phyloP scores from a whole-genome alignment of 2,329 filamentous ascomycete species.

The Metarhizium anisopliae region DNA sequence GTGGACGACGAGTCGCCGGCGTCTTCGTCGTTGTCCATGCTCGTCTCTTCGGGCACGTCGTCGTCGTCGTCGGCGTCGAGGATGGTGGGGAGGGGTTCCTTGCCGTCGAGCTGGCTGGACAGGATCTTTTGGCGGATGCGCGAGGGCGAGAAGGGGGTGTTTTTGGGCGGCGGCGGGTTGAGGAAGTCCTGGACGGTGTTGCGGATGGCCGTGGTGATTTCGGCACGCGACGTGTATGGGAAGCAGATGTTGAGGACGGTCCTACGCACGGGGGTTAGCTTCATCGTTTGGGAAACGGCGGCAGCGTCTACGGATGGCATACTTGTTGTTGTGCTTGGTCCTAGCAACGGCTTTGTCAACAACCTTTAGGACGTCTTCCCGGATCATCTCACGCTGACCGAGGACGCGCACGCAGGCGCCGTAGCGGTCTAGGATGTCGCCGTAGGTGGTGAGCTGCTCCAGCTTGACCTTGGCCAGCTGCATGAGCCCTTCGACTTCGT shows the following conservation, averaged over 20 bases:
- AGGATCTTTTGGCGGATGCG: constrained; percentile 82
- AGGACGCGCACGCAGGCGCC: constrained; percentile 80
- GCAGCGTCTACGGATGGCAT: background rate
- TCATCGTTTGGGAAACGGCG: background rate
- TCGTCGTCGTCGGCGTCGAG: constrained; percentile 28
- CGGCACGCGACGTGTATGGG: constrained; percentile 90
- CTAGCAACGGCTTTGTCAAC: constrained; percentile 79
- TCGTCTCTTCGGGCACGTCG: constrained; percentile 20
- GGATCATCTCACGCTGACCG: constrained; percentile 75
- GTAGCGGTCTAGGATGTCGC: constrained; percentile 85
- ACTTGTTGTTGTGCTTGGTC: constrained; percentile 82
- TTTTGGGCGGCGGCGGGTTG: constrained; percentile 54
- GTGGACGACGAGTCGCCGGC: constrained; percentile 53
- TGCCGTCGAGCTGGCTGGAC: constrained; percentile 48
- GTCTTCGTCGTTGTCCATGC: constrained; percentile 30
- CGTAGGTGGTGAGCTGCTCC: constrained; percentile 83
- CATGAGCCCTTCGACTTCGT: constrained; percentile 96
- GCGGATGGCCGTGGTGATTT: constrained; percentile 85
- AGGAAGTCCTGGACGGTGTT: constrained; percentile 83
- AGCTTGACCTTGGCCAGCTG: constrained; percentile 95
- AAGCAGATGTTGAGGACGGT: constrained; percentile 85
- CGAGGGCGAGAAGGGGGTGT: constrained; percentile 74
- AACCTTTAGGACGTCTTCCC: constrained; percentile 78
- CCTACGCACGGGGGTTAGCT: constrained; percentile 21
- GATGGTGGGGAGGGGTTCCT: constrained; percentile 39